Percentiles rank a stretch among this genome's conserved stretches.
Conservation (phyloP, 768 basidiomycete genomes). For the Goffeauzyma gilvescens region DNA sequence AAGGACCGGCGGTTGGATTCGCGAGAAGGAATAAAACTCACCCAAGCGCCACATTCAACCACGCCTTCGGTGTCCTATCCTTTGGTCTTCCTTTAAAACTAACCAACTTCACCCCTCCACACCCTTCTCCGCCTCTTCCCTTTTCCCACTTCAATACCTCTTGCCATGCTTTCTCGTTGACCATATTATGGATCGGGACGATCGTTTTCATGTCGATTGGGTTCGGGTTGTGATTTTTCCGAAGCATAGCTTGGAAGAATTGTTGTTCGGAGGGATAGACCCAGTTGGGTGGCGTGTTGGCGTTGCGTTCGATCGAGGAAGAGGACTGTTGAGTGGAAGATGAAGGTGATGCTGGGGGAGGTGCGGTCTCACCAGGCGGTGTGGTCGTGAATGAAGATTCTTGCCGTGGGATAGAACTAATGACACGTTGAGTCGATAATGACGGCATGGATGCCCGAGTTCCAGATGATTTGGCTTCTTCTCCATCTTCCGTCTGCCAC, state of each 20-base stretch:
- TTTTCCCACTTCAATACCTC: conserved; percentile 68
- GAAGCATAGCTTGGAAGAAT: conserved; percentile 90
- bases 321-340: not conserved
- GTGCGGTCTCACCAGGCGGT: conserved; percentile 3
- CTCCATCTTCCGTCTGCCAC: not conserved
- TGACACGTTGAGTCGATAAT: conserved; percentile 56
- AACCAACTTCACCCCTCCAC: conserved; percentile 33
- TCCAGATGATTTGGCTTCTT: too few species aligned
- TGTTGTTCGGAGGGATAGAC: conserved; percentile 97
- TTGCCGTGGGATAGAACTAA: conserved; percentile 65
- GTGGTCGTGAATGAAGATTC: conserved; percentile 9
- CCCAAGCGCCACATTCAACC: conserved; percentile 70
- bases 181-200: conserved; percentile 96
- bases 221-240: conserved; percentile 74
- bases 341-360: conserved; percentile 7
- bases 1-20: not conserved
- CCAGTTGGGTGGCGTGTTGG: conserved; percentile 67
- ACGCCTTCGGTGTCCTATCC: conserved; percentile 60
- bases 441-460: conserved; percentile 13
- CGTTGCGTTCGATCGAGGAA: conserved; percentile 4
- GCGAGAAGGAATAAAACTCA: conserved; percentile 33
- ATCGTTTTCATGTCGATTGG: conserved; percentile 83
- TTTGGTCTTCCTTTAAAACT: conserved; percentile 70
- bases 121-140: conserved; percentile 59
- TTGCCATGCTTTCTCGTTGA: conserved; percentile 82